A percentile compares a stretch with the other conserved stretches of the same genome.
These are phyloP conservation scores for Zoysia japonica DNA, from an alignment of 176 grass and related monocot genomes.

Conservation along the genomic window DNA sequence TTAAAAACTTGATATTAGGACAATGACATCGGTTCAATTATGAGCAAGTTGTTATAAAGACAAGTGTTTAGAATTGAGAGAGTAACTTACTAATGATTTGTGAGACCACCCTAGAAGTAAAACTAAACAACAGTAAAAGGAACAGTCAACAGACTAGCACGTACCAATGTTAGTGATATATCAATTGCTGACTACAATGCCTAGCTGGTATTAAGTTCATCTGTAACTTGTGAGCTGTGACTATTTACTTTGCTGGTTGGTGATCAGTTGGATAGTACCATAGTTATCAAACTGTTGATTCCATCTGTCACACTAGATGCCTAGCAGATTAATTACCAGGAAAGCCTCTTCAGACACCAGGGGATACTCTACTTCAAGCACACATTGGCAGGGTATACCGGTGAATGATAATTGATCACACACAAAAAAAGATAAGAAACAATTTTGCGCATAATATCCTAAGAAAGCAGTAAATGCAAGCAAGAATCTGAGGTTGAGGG, in stretches of 20 bases:
- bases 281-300: background rate
- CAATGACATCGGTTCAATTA: background rate
- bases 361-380: background rate
- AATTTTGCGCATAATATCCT: background rate
- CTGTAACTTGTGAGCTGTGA: background rate
- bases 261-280: background rate
- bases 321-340: background rate
- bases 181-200: background rate
- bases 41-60: background rate
- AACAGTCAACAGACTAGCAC: background rate
- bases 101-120: background rate
- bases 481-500: background rate
- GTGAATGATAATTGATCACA: background rate
- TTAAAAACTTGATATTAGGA: background rate
- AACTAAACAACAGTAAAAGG: slow-evolving; percentile 2
- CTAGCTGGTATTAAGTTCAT: background rate
- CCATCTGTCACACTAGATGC: background rate
- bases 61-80: background rate
- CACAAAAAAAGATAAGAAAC: background rate
- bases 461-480: slow-evolving; percentile 12
- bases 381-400: background rate
- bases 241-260: background rate
- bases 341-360: background rate
- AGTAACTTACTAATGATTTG: background rate
- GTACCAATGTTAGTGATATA: slow-evolving; percentile 4